phyloP scores from a whole-genome alignment of 768 basidiomycete species.

The Lactarius hengduanensis region DNA sequence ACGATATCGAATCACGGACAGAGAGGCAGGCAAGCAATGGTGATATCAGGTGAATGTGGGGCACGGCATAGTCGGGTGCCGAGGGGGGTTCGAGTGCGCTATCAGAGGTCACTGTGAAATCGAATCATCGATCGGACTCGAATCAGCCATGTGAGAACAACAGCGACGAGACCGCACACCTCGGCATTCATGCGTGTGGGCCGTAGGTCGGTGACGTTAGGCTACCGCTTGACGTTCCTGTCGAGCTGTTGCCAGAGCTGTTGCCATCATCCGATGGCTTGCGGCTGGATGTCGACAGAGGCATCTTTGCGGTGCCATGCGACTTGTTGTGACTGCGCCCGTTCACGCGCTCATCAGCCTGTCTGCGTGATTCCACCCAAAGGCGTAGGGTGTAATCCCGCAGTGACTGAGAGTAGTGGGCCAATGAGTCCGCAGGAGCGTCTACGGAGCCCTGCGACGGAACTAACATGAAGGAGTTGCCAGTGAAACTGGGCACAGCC shows the following conservation, averaged over 20 bases:
- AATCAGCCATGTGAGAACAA: background rate
- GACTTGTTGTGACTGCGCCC: constrained; percentile 28
- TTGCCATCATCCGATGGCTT: background rate
- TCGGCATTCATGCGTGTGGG: background rate
- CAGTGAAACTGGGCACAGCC: background rate
- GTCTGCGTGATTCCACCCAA: constrained; percentile 64
- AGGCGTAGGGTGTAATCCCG: constrained; percentile 65
- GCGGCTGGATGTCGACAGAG: constrained; percentile 1
- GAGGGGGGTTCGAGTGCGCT: background rate
- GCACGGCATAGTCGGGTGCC: background rate
- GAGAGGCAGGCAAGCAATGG: background rate
- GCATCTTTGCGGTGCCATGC: constrained; percentile 12
- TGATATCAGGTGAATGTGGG: background rate
- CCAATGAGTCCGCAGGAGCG: constrained; percentile 32
- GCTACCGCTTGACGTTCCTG: background rate
- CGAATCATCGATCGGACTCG: background rate
- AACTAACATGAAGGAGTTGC: constrained; percentile 8
- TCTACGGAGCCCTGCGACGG: constrained; percentile 12
- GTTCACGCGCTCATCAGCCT: constrained; percentile 48
- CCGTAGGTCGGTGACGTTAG: background rate
- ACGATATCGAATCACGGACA: constrained; percentile 2
- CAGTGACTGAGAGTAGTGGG: constrained; percentile 59
- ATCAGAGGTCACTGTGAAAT: background rate
- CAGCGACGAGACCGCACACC: background rate
- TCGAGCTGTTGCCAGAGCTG: background rate